phyloP scores from a whole-genome alignment of 2,329 filamentous ascomycete species.

The Bipolaris gigantea region DNA sequence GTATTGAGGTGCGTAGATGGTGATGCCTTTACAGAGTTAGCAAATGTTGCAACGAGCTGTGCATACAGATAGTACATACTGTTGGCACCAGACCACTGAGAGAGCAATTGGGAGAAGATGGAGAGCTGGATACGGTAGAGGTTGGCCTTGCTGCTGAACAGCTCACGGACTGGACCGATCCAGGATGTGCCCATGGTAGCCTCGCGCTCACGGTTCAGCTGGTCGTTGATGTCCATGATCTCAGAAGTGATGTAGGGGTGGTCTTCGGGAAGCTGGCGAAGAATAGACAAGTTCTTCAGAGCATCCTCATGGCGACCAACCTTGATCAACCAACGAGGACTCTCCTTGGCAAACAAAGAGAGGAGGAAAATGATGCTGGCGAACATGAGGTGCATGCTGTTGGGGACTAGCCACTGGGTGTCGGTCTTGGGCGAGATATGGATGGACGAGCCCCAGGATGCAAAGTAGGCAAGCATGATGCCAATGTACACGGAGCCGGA shows the following conservation, averaged over 20 bases:
- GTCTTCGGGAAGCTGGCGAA: constrained; percentile 63
- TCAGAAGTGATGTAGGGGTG: constrained; percentile 65
- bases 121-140: constrained; percentile 72
- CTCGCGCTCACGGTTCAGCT: constrained; percentile 71
- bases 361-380: constrained; percentile 70
- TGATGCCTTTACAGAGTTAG: constrained; percentile 49
- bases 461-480: constrained; percentile 78
- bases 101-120: constrained; percentile 68
- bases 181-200: constrained; percentile 68
- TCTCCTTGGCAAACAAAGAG: constrained; percentile 70
- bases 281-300: constrained; percentile 55
- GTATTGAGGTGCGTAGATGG: constrained; percentile 73
- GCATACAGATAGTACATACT: constrained; percentile 35
- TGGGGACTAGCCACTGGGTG: constrained; percentile 64
- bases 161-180: constrained; percentile 67
- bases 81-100: constrained; percentile 73
- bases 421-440: constrained; percentile 53
- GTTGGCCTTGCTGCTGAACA: constrained; percentile 68
- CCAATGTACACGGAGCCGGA: constrained; percentile 74
- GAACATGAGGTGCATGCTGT: constrained; percentile 76
- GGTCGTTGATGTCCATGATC: constrained; percentile 64
- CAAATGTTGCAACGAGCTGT: constrained; percentile 35
- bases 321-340: constrained; percentile 71
- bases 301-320: constrained; percentile 63
- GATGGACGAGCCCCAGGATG: constrained; percentile 59